Evolutionary conservation across 345 rosid genomes (phyloP).

Genomic region (Durio zibethinus): DNA sequence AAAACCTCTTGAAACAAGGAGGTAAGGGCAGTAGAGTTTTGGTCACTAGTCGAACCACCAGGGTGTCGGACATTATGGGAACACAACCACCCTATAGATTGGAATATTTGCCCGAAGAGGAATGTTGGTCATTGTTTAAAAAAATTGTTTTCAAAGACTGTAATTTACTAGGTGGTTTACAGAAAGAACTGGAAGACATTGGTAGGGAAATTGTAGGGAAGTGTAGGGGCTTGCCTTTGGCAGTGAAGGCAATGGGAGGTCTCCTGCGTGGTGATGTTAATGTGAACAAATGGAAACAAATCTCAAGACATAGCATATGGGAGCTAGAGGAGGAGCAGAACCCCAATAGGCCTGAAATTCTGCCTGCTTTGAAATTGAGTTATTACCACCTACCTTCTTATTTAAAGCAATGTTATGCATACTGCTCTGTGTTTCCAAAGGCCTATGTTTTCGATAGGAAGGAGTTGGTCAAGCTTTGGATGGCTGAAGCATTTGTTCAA

Average conservation of each 20-base stretch:
- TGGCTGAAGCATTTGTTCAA: constrained; percentile 17
- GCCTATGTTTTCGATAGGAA: constrained; percentile 10
- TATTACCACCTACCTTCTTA: constrained; percentile 21
- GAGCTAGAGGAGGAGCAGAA: neutral
- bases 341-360: neutral
- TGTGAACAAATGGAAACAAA: neutral
- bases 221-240: constrained; percentile 29
- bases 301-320: neutral
- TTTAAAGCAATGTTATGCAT: constrained; percentile 13
- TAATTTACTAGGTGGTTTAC: neutral
- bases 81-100: neutral
- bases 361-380: constrained; percentile 24
- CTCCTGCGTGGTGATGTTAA: constrained; percentile 6
- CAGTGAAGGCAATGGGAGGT: constrained; percentile 19
- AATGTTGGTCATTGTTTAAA: constrained; percentile 11
- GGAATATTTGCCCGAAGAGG: neutral
- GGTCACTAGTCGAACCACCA: constrained; percentile 8
- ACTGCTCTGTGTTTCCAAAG: constrained; percentile 29
- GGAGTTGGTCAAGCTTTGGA: constrained; percentile 28
- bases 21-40: constrained; percentile 3
- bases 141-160: neutral
- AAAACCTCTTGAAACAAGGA: neutral
- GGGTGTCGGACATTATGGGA: neutral
- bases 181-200: neutral
- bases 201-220: constrained; percentile 17